Conservation (phyloP, 352 stramenopile species). For the Phytophthora boehmeriae region DNA sequence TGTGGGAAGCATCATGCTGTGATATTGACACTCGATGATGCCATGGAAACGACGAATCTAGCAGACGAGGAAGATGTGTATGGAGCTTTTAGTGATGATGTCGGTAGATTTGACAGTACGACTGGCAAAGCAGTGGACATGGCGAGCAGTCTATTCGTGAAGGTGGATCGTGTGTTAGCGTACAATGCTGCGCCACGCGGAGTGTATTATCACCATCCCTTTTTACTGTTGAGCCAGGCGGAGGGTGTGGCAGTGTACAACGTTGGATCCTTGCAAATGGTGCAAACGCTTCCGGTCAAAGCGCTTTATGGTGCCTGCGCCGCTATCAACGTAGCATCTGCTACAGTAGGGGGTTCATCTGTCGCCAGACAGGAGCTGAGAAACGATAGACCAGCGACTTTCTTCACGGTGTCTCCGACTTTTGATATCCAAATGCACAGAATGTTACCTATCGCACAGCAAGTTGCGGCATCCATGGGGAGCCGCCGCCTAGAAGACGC, state of each 20-base stretch:
- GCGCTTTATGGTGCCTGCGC: constrained; percentile 41
- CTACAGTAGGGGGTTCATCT: constrained; percentile 6
- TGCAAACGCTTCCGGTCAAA: constrained; percentile 71
- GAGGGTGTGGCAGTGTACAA: constrained; percentile 72
- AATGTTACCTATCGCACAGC: constrained; percentile 60
- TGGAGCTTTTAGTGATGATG: constrained; percentile 30
- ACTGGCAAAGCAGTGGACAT: constrained; percentile 38
- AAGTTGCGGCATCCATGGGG: constrained; percentile 49
- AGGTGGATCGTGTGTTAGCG: constrained; percentile 51
- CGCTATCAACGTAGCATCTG: constrained; percentile 28
- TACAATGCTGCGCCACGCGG: constrained; percentile 51
- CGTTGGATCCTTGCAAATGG: constrained; percentile 52
- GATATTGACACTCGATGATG: constrained; percentile 51
- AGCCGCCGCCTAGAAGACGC: constrained; percentile 55
- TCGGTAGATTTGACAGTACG: constrained; percentile 13
- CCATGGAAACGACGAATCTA: constrained; percentile 1
- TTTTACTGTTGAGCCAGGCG: constrained; percentile 64
- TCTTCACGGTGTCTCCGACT: constrained; percentile 48
- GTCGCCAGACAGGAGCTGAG: constrained; percentile 7
- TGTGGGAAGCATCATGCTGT: constrained; percentile 57
- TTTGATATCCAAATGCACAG: constrained; percentile 57
- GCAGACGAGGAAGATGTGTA: constrained; percentile 23
- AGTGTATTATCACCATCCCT: constrained; percentile 68
- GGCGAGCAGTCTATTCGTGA: constrained; percentile 50
- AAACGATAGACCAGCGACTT: constrained; percentile 34